phyloP scores from a whole-genome alignment of 1,284 basidiomycete genomes.

The Lignosus rhinocerotis region DNA sequence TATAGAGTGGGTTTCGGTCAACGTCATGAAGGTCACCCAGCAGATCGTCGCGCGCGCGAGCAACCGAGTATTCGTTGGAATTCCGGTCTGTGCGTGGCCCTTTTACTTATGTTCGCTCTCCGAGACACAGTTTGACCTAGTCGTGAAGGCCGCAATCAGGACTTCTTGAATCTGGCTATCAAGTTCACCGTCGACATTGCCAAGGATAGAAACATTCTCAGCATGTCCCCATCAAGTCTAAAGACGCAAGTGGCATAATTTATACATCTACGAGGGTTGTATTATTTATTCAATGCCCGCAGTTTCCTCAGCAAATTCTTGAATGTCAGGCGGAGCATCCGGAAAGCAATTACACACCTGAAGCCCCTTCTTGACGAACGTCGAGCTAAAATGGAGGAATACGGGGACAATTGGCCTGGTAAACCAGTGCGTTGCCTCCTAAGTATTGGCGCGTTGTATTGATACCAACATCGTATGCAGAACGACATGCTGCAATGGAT shows the following conservation, averaged over 20 bases:
- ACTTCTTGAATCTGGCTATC: constrained; percentile 17
- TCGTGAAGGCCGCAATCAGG: constrained; percentile 12
- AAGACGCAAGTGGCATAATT: background rate
- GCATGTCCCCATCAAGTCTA: constrained; percentile 8
- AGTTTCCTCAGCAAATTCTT: background rate
- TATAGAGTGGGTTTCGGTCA: constrained; percentile 8
- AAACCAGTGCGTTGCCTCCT: constrained; percentile 5
- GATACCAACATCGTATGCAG: constrained; percentile 23
- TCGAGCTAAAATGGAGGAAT: constrained; percentile 4
- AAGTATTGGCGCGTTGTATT: background rate
- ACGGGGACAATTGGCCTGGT: constrained; percentile 9
- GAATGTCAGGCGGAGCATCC: background rate
- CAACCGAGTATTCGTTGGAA: constrained; percentile 48
- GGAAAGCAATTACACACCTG: constrained; percentile 6
- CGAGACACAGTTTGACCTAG: background rate
- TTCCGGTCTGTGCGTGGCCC: constrained; percentile 36
- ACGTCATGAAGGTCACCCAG: background rate
- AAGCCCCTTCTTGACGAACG: constrained; percentile 26
- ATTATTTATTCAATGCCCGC: background rate
- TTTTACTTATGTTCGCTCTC: background rate
- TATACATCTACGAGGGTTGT: background rate
- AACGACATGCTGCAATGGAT: constrained; percentile 48
- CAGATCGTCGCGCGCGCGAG: constrained; percentile 25
- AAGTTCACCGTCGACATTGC: constrained; percentile 15
- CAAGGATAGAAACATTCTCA: constrained; percentile 5